Evolutionary conservation across 305 asterid genomes (phyloP).

Genomic region (Fraxinus ornus): DNA sequence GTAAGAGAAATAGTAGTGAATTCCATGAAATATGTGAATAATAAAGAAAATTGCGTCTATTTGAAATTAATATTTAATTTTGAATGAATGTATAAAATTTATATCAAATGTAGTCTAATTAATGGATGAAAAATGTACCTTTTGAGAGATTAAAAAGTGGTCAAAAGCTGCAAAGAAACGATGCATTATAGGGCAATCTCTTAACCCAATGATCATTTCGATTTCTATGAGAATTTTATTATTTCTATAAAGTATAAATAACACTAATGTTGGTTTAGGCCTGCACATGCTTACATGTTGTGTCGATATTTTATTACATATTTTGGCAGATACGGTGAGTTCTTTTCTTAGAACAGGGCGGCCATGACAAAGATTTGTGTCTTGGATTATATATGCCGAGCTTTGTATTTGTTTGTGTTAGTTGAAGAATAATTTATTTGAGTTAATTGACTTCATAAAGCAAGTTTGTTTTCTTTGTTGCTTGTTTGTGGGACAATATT

Average conservation of each 20-base stretch:
- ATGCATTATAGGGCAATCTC: slow-evolving; percentile 31
- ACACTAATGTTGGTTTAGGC: slow-evolving; percentile 35
- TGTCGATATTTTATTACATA: slow-evolving; percentile 20
- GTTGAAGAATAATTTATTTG: slow-evolving; percentile 5
- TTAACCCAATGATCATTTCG: slow-evolving; percentile 37
- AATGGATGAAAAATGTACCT: slow-evolving; percentile 32
- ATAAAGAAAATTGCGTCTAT: no score
- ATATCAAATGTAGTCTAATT: slow-evolving; percentile 1
- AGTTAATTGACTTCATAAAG: slow-evolving; percentile 41
- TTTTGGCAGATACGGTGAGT: slow-evolving; percentile 34
- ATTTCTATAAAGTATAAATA: background rate
- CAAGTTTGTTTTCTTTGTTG: slow-evolving; percentile 24
- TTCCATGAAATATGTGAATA: no score
- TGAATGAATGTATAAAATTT: background rate
- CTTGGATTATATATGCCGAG: slow-evolving; percentile 41
- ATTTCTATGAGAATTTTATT: slow-evolving; percentile 31
- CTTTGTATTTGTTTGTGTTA: slow-evolving; percentile 27
- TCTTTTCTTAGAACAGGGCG: slow-evolving; percentile 51
- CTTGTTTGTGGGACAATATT: slow-evolving; percentile 23
- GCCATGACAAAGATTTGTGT: slow-evolving; percentile 48
- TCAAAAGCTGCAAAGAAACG: slow-evolving; percentile 36
- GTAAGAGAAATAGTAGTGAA: background rate
- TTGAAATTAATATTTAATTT: background rate
- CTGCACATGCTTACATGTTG: slow-evolving; percentile 42
- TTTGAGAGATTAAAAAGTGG: slow-evolving; percentile 26